A percentile compares a stretch with the other conserved stretches of the same genome.
phyloP scores from a whole-genome alignment of 208 protist species.

The Leishmania major region DNA sequence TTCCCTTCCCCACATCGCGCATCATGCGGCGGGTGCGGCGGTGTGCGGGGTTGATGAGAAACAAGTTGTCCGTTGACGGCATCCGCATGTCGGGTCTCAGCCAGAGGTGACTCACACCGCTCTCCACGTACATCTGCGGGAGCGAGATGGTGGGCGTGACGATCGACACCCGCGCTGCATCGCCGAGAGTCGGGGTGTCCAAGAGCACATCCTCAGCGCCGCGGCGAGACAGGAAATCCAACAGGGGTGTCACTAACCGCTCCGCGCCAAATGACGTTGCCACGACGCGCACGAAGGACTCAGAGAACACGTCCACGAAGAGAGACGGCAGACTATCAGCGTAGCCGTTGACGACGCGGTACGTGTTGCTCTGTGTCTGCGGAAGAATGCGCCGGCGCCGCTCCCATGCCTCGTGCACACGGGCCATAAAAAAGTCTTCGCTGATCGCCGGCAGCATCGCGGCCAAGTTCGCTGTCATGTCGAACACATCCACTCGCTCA shows the following conservation, averaged over 20 bases:
- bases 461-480: slow-evolving; percentile 47
- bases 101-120: slow-evolving; percentile 78
- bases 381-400: slow-evolving; percentile 54
- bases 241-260: slow-evolving; percentile 70
- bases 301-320: slow-evolving; percentile 84
- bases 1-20: slow-evolving; percentile 64
- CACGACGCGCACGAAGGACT: slow-evolving; percentile 73
- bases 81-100: slow-evolving; percentile 42
- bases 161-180: slow-evolving; percentile 45
- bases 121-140: slow-evolving; percentile 62
- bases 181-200: slow-evolving; percentile 65
- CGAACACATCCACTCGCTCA: slow-evolving; percentile 75
- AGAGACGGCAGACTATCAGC: slow-evolving; percentile 78
- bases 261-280: slow-evolving; percentile 73
- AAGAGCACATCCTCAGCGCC: slow-evolving; percentile 82
- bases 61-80: slow-evolving; percentile 45
- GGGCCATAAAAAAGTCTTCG: slow-evolving; percentile 81
- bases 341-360: slow-evolving; percentile 76
- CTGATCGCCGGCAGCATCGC: slow-evolving; percentile 67
- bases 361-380: slow-evolving; percentile 65
- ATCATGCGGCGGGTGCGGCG: slow-evolving; percentile 66
- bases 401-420: slow-evolving; percentile 64
- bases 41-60: slow-evolving; percentile 71
- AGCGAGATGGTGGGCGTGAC: slow-evolving; percentile 57
- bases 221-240: slow-evolving; percentile 64